Evolutionary conservation across 345 rosid genomes (phyloP).

Genomic region (Atalantia buxifolia): DNA sequence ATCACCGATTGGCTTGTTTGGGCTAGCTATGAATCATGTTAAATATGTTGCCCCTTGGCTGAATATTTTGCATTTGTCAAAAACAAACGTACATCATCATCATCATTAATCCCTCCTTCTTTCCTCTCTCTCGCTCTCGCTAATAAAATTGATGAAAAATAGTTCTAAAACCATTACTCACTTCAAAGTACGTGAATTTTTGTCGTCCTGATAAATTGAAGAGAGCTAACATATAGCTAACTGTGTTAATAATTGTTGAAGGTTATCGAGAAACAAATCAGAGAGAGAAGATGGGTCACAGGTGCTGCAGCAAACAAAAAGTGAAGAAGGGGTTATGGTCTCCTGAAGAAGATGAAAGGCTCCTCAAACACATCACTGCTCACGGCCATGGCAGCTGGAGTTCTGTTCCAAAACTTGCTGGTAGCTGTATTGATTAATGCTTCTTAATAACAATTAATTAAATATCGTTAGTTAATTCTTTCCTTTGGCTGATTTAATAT

Average conservation of each 20-base stretch:
- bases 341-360: constrained; percentile 77
- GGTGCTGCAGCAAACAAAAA: constrained; percentile 69
- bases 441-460: no score
- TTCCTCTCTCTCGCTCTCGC: not conserved
- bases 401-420: constrained; percentile 73
- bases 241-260: not conserved
- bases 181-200: not conserved
- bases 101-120: not conserved
- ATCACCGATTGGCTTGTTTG: not conserved
- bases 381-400: constrained; percentile 82
- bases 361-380: constrained; percentile 49
- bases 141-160: not conserved
- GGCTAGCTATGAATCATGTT: not conserved
- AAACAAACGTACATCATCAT: not conserved
- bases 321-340: constrained; percentile 80
- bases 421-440: constrained; percentile 16
- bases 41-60: constrained; percentile 2
- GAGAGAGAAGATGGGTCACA: constrained; percentile 42
- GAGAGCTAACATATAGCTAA: no score
- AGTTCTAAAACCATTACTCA: not conserved
- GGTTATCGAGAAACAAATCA: no score
- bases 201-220: no score
- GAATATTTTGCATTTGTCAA: not conserved
- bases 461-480: not conserved
- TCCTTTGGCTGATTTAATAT: not conserved